Base-by-base conservation (phyloP, 306 rosid species). In the Quillaja saponaria region DNA sequence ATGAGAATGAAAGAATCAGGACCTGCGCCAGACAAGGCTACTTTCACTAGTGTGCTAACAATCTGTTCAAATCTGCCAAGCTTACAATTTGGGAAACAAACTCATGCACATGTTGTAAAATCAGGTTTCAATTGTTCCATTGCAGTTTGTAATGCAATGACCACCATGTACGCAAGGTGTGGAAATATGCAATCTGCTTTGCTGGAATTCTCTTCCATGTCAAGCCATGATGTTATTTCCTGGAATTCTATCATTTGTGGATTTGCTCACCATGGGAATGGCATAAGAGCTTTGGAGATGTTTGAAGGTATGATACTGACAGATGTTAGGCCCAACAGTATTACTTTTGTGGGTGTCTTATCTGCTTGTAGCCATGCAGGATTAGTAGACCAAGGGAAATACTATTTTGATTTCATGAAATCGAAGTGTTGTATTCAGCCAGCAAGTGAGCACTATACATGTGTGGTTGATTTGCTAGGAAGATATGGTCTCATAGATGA, bases 81-180 rank as follows among this genome's bases (percentile, higher is more conserved):
- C 51, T 57, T 76, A 40, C 76, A 58, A 40, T 78, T 76, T 15
- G 84, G 84, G 31, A 72, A 65, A 34, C 82, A 79, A 66, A 69
- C 77, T 46, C 87, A 82, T 58, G 77, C 75, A 16, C 68, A 47
- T 10, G 44, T 46, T 28, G 46, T 73, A 12, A 79, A 70, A 63
- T 41, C 53, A 3, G 87, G 87, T 62, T 79, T 79, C 52, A 14
- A 21, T 28, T 33, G 44, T n/a, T 59, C 49, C 20, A 28, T 82
- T 35, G 71, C 84, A 6, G 84, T 82, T 31, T 72, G 81, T 8
- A 82, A 79, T 50, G 87, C 84, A 28, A 69, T 72, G 69, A 44
- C 79, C 34, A 79, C 82, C 63, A 82, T 82, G 87, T 82, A 82
- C 13, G 82, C 87, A 19, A 82, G 82, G 63, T 82, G 87, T 49